Evolutionary conservation across 495 filamentous ascomycete genomes (phyloP).

Genomic region (Ramalina intermedia): DNA sequence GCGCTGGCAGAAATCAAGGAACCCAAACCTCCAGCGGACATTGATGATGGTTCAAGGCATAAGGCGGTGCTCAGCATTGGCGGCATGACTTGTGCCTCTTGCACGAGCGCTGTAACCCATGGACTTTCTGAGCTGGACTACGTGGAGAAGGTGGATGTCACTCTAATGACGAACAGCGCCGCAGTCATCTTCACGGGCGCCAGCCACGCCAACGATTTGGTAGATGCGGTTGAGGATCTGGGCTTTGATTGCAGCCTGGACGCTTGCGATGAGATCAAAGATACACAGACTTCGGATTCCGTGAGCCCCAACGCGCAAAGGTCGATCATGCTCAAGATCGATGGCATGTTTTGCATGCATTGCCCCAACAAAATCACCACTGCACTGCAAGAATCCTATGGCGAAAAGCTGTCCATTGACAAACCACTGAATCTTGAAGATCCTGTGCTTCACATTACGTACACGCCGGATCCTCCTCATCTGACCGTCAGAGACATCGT

Average conservation of each 20-base stretch:
- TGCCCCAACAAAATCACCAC: conserved; percentile 52
- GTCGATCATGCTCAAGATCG: conserved; percentile 49
- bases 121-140: conserved; percentile 35
- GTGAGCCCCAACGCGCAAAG: conserved; percentile 23
- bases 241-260: conserved; percentile 63
- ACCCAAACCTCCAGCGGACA: too few relatives aligned
- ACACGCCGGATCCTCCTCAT: conserved; percentile 49
- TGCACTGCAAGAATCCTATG: conserved; percentile 34
- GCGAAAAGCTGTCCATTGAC: conserved; percentile 32
- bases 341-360: conserved; percentile 80
- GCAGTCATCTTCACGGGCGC: conserved; percentile 37
- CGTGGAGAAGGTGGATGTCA: conserved; percentile 40
- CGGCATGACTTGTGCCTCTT: conserved; percentile 56
- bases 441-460: conserved; percentile 58
- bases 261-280: conserved; percentile 5
- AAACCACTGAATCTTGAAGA: conserved; percentile 33
- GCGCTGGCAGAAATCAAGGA: too few relatives aligned
- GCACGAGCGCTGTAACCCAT: conserved; percentile 38
- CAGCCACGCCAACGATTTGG: conserved; percentile 40
- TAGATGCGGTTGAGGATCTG: conserved; percentile 60
- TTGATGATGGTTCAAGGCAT: conserved; percentile 11
- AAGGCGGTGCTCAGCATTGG: conserved; percentile 36
- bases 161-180: conserved; percentile 45
- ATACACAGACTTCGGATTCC: conserved; percentile 3
- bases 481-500: conserved; percentile 71